phyloP scores from a whole-genome alignment of 192 early-diverging fungal genomes.

The Backusella westeae region DNA sequence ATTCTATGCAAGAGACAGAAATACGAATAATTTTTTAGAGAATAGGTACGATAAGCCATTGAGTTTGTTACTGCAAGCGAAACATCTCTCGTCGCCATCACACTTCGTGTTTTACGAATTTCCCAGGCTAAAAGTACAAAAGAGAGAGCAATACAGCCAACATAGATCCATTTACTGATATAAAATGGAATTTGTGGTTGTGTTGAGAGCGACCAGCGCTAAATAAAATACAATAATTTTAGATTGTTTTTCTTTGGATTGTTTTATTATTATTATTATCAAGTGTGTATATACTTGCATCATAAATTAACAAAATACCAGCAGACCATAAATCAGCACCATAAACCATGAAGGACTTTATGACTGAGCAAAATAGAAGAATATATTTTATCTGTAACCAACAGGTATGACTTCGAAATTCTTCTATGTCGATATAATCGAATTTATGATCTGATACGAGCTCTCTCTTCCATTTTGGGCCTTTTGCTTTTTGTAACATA shows the following conservation, averaged over 20 bases:
- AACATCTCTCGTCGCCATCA: constrained; percentile 73
- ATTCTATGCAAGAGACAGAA: constrained; percentile 82
- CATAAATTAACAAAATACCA: constrained; percentile 55
- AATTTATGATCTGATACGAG: constrained; percentile 83
- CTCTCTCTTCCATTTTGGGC: constrained; percentile 79
- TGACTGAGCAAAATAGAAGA: constrained; percentile 58
- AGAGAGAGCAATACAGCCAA: constrained; percentile 65
- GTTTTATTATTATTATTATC: neutral
- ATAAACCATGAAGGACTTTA: constrained; percentile 76
- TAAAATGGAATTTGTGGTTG: constrained; percentile 41
- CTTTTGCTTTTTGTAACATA: constrained; percentile 22
- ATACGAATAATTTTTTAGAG: constrained; percentile 69
- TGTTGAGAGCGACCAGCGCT: constrained; percentile 33
- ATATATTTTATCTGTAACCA: constrained; percentile 49
- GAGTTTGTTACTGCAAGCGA: constrained; percentile 71
- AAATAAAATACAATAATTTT: neutral
- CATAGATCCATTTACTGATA: constrained; percentile 51
- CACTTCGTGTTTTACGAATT: constrained; percentile 59
- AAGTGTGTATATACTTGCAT: constrained; percentile 8
- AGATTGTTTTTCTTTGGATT: neutral
- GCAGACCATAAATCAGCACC: constrained; percentile 79
- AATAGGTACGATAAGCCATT: constrained; percentile 78
- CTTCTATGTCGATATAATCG: constrained; percentile 81
- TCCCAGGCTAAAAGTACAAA: constrained; percentile 70
- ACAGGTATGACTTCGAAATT: constrained; percentile 55